phyloP scores from a whole-genome alignment of 768 basidiomycete genomes.

The Mycena sanguinolenta region DNA sequence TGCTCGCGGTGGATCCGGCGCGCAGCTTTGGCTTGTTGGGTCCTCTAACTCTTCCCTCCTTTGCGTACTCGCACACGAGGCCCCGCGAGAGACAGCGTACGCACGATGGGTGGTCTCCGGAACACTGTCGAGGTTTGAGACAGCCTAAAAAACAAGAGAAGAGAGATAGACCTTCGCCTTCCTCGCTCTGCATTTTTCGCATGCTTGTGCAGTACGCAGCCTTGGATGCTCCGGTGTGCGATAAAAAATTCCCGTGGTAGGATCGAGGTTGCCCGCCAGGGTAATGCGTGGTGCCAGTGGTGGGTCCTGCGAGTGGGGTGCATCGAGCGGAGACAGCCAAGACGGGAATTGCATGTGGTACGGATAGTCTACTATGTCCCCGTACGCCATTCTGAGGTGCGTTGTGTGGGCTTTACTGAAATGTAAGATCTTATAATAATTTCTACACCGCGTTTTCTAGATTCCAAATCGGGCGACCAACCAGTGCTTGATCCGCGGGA shows the following conservation, averaged over 20 bases:
- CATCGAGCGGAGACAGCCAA: not conserved
- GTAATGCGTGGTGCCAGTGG: conserved; percentile 39
- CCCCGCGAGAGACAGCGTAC: conserved; percentile 73
- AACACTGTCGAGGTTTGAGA: conserved; percentile 61
- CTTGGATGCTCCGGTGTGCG: conserved; percentile 74
- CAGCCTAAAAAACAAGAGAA: not conserved
- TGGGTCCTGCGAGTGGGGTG: not conserved
- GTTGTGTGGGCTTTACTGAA: not conserved
- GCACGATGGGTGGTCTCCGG: conserved; percentile 78
- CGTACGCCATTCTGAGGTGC: conserved; percentile 1
- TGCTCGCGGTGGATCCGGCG: conserved; percentile 3
- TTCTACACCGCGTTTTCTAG: conserved; percentile 13
- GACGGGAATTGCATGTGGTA: not conserved
- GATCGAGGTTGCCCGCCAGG: conserved; percentile 74
- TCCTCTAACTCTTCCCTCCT: conserved; percentile 74
- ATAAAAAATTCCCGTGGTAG: conserved; percentile 75
- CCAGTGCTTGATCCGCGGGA: not conserved
- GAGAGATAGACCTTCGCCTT: conserved; percentile 73
- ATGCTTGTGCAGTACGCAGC: conserved; percentile 79
- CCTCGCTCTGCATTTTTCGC: conserved; percentile 78
- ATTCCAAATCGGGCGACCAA: conserved; percentile 6
- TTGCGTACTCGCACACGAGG: conserved; percentile 74
- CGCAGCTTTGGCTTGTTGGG: conserved; percentile 66
- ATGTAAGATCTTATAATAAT: conserved; percentile 4
- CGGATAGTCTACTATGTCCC: not conserved